Conservation (phyloP, 768 basidiomycete species). For the Lentinus tigrinus region DNA sequence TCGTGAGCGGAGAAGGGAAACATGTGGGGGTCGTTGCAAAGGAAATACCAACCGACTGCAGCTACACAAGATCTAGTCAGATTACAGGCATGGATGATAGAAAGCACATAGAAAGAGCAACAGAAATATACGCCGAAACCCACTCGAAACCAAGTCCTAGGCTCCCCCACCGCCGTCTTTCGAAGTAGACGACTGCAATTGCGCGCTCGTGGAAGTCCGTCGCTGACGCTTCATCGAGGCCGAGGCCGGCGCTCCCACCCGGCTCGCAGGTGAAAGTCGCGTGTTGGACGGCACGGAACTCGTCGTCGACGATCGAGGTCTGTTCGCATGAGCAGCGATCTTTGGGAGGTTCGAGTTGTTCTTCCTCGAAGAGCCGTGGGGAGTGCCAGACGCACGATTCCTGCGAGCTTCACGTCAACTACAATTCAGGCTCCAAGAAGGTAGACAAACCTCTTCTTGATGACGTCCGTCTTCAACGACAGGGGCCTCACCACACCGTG, state of each 20-base stretch:
- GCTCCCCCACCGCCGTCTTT: constrained; percentile 24
- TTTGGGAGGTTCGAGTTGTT: constrained; percentile 60
- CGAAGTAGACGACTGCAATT: constrained; percentile 37
- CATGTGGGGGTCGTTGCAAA: constrained; percentile 7
- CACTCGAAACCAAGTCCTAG: constrained; percentile 21
- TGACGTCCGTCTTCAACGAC: constrained; percentile 94
- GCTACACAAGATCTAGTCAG: constrained; percentile 24
- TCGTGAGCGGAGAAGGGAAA: constrained; percentile 9
- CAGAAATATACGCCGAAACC: constrained; percentile 28
- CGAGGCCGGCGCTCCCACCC: constrained; percentile 26
- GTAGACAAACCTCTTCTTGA: constrained; percentile 81
- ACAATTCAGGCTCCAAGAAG: neutral
- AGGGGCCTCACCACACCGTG: constrained; percentile 94
- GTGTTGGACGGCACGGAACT: constrained; percentile 51
- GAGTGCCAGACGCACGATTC: constrained; percentile 79
- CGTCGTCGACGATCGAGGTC: constrained; percentile 71
- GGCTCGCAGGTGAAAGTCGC: constrained; percentile 36
- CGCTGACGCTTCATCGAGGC: constrained; percentile 75
- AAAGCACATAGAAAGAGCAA: constrained; percentile 36
- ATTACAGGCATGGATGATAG: constrained; percentile 22
- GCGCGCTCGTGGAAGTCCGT: constrained; percentile 66
- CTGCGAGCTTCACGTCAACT: constrained; percentile 36
- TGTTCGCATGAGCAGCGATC: constrained; percentile 69
- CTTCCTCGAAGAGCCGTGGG: constrained; percentile 66
- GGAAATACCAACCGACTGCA: constrained; percentile 10